Evolutionary conservation across 371 early-diverging fungal species (phyloP), one percentile per base, ranked within the genome.

Genomic region (Mucor racemosus): DNA sequence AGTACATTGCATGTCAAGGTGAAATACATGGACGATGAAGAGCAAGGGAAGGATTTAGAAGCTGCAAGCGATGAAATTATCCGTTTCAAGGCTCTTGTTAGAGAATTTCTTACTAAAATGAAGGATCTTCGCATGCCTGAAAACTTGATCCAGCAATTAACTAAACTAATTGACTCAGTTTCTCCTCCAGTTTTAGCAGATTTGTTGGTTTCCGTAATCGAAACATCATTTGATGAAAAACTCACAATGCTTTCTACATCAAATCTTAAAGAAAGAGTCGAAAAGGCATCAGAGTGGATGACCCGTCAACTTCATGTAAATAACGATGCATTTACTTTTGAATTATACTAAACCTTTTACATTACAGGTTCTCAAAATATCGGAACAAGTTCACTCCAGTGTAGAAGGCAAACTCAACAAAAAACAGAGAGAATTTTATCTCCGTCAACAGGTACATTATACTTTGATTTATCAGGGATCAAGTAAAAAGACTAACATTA

Each of bases 401-500:
- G 88, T 93, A 7, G 92, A 92, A 73, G 89, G 87, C 54, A 91
- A 91, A 68, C 76, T 93, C 11, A 90, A 84, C 60, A 86, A 91
- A 74, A 90, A 91, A 75, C 94, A 93, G 66, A 81, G 92, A 36
- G 95, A 95, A 76, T 92, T 88, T 64, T 90, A 92, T 71, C 81
- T 94, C 62, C 85, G 92, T n/a, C 91, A 94, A 75, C 95, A 92
- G 85, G 66, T 64, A 67, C 17, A 44, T 14, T 1, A 44, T 44
- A n/a, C 14, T 26, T 26, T 26, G 3, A 26, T 26, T 26, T 26
- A 26, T 26, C 26, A 26, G 3, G 26, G 3, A 26, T 1, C 26
- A 26, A 26, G 26, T 26, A 26, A 26, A 26, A 26, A 26, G 26
- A 26, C 26, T 26, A 26, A 26, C 26, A 26, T 3, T 26, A 26